Conservation (phyloP, 306 rosid genomes). For the Prinsepia uniflora region DNA sequence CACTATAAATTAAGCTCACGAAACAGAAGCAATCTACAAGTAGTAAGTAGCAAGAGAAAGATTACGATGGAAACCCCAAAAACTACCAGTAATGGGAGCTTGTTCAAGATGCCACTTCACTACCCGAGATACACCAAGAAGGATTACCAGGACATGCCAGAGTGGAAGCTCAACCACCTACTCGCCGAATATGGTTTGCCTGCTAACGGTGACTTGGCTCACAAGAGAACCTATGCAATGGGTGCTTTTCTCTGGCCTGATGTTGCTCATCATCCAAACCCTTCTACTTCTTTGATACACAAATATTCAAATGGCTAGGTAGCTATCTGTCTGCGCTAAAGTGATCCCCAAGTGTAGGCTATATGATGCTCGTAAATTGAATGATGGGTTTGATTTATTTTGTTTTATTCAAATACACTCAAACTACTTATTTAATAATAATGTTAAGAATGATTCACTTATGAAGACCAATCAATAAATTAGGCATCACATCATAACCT, state of each 20-base stretch:
- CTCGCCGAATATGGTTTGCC: constrained; percentile 73
- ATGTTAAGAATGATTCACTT: too few relatives aligned
- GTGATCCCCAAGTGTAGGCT: too few relatives aligned
- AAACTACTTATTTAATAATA: too few relatives aligned
- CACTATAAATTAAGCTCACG: neutral
- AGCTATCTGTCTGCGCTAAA: neutral
- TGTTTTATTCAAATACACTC: too few relatives aligned
- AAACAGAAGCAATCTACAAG: neutral
- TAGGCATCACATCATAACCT: too few relatives aligned
- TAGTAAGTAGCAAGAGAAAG: neutral
- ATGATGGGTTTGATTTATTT: too few relatives aligned
- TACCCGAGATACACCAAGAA: constrained; percentile 64
- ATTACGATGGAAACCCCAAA: constrained; percentile 39
- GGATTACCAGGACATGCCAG: constrained; percentile 72
- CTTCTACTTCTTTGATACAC: constrained; percentile 7
- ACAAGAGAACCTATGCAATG: constrained; percentile 66
- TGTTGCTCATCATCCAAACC: constrained; percentile 5
- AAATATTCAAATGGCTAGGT: constrained; percentile 16
- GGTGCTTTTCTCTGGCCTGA: constrained; percentile 81
- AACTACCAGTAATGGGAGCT: constrained; percentile 18
- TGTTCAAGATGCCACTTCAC: constrained; percentile 81
- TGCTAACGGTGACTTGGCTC: constrained; percentile 54
- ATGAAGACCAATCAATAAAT: too few relatives aligned
- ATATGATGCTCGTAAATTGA: too few relatives aligned
- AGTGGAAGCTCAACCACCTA: constrained; percentile 67